Evolutionary conservation across 225 moss, liverwort and hornwort species (phyloP), one percentile per base, ranked within the genome.

Genomic region (Physcomitrium patens): DNA sequence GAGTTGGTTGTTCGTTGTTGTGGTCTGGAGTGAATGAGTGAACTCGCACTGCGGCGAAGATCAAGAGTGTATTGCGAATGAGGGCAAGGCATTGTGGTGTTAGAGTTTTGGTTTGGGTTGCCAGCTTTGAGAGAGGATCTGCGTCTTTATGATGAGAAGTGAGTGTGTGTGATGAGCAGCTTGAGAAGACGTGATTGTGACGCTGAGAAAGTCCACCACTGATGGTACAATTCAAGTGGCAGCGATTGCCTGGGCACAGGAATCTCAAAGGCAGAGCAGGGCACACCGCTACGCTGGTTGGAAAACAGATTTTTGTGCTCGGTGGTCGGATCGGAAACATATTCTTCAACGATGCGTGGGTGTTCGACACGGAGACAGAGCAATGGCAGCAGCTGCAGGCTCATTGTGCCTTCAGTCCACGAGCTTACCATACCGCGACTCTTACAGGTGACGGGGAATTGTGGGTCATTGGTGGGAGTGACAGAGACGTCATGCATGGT

Each of bases 401-500:
- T 51, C 88, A 89, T 44, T 81, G 87, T 12, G 80, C 92, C 16
- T 45, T 94, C 41, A 79, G 76, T 59, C 77, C 96, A 1, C 90
- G 96, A 48, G 96, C 96, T n/a, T 96, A 96, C 65, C 96, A 96
- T 56, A 94, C 92, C 26, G 87, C 92, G 24, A 94, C 96, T 60
- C 78, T 92, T 56, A 82, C 92, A 22, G 76, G 85, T 60, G 87
- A 82, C 59, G 83, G 72, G 37, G 83, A 90, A 78, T 76, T 96
- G 57, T 96, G 96, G 96, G 77, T 96, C 31, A 89, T 96, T 46
- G 96, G 96, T 44, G 96, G 96, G 37, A 96, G 92, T 52, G 94
- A 92, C 71, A 87, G 74, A 65, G 58, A 76, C 80, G 84, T 75
- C 10, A 92, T 94, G 92, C 86, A 84, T 77, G 88, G 92, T 28